These are phyloP conservation scores for Calocybe cyanea DNA, from an alignment of 768 basidiomycete species.

Conservation along the genomic window DNA sequence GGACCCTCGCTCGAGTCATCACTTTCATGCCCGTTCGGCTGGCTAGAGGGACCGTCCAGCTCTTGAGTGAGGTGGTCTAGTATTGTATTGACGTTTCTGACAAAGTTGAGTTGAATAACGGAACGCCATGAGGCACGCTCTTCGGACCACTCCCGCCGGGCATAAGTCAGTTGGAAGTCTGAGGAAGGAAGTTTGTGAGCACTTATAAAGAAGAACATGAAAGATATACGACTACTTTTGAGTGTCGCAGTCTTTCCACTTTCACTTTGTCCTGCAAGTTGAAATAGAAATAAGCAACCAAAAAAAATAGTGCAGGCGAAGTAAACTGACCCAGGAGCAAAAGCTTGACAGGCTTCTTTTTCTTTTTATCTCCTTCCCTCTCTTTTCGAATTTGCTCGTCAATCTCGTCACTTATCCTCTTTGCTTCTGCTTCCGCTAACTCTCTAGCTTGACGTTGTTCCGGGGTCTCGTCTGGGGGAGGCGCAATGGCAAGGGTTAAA, in stretches of 20 bases:
- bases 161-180: slow-evolving; percentile 78
- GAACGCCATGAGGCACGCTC: slow-evolving; percentile 69
- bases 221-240: slow-evolving; percentile 62
- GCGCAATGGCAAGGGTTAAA: slow-evolving; percentile 53
- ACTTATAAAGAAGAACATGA: slow-evolving; percentile 7
- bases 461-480: slow-evolving; percentile 60
- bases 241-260: slow-evolving; percentile 79
- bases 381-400: slow-evolving; percentile 71
- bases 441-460: slow-evolving; percentile 54
- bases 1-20: slow-evolving; percentile 39
- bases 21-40: slow-evolving; percentile 11
- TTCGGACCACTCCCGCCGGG: slow-evolving; percentile 63
- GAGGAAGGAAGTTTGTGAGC: slow-evolving; percentile 2
- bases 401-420: slow-evolving; percentile 65
- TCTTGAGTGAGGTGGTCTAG: slow-evolving; percentile 55
- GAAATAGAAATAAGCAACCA: background rate
- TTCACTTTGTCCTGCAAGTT: slow-evolving; percentile 55
- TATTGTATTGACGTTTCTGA: slow-evolving; percentile 66
- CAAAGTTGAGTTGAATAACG: slow-evolving; percentile 77
- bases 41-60: slow-evolving; percentile 35
- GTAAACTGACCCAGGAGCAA: slow-evolving; percentile 61
- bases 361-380: slow-evolving; percentile 52
- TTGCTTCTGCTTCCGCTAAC: slow-evolving; percentile 58
- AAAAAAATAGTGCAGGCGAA: background rate
- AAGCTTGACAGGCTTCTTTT: slow-evolving; percentile 68